phyloP scores from a whole-genome alignment of 306 rosid species.

The Acacia melanoxylon region DNA sequence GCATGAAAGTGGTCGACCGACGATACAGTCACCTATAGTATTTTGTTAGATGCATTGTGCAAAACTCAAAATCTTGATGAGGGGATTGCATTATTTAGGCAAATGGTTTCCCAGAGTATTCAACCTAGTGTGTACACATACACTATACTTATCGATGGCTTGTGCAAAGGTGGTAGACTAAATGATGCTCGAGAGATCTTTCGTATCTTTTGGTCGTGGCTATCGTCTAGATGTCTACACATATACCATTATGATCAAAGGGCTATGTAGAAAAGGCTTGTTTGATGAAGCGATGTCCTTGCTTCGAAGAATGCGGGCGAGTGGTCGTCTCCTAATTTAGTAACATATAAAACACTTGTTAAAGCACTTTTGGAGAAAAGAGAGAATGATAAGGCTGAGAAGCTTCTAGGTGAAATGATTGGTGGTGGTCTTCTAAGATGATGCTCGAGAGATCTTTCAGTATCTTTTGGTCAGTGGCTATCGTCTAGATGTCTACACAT shows the following conservation, averaged over 20 bases:
- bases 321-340: not conserved
- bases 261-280: not conserved
- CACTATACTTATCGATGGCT: not conserved
- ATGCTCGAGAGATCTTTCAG: not conserved
- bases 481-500: not conserved
- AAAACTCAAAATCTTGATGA: not conserved
- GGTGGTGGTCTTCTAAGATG: not conserved
- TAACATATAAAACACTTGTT: not conserved
- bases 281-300: not conserved
- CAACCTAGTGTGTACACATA: not conserved
- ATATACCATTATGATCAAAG: not conserved
- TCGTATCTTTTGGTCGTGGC: not conserved
- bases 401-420: not conserved
- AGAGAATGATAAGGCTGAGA: not conserved
- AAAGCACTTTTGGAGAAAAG: not conserved
- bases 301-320: not conserved
- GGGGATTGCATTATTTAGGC: not conserved
- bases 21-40: not conserved
- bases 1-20: not conserved
- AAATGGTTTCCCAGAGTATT: not conserved
- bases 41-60: not conserved
- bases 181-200: not conserved
- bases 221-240: not conserved
- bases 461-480: not conserved
- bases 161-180: not conserved